These are phyloP conservation scores for Lasiodiplodia hormozganensis DNA, from an alignment of 2,329 filamentous ascomycete genomes.

Conservation along the genomic window DNA sequence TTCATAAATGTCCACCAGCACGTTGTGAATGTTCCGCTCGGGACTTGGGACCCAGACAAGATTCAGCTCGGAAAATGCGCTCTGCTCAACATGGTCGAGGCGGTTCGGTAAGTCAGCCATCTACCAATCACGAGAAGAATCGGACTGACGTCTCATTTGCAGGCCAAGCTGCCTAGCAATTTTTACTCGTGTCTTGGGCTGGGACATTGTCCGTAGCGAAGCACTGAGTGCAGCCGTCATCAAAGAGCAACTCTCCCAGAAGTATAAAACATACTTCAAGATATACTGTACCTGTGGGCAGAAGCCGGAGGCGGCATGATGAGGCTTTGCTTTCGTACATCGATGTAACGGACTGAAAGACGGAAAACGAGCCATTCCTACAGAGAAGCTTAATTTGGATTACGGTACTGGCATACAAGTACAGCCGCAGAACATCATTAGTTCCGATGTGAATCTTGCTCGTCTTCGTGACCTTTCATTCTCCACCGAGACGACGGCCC, in stretches of 20 bases:
- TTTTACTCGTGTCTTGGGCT: conserved; percentile 51
- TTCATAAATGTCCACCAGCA: conserved; percentile 45
- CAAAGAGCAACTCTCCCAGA: conserved; percentile 32
- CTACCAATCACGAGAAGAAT: conserved; percentile 37
- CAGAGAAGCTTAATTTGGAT: neutral
- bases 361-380: neutral
- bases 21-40: conserved; percentile 39
- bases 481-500: conserved; percentile 29
- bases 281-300: conserved; percentile 10
- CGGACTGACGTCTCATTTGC: conserved; percentile 46
- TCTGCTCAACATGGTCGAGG: conserved; percentile 29
- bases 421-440: neutral
- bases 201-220: conserved; percentile 51
- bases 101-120: conserved; percentile 36
- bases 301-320: neutral
- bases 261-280: conserved; percentile 3
- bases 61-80: conserved; percentile 1
- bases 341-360: neutral
- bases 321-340: neutral
- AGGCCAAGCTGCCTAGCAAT: conserved; percentile 44
- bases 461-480: neutral
- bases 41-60: neutral
- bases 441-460: too few species aligned
- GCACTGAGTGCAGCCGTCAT: conserved; percentile 41
- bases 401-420: neutral